Evolutionary conservation across 306 rosid genomes (phyloP), one percentile per base, ranked within the genome.

Genomic region (Rosa persica): DNA sequence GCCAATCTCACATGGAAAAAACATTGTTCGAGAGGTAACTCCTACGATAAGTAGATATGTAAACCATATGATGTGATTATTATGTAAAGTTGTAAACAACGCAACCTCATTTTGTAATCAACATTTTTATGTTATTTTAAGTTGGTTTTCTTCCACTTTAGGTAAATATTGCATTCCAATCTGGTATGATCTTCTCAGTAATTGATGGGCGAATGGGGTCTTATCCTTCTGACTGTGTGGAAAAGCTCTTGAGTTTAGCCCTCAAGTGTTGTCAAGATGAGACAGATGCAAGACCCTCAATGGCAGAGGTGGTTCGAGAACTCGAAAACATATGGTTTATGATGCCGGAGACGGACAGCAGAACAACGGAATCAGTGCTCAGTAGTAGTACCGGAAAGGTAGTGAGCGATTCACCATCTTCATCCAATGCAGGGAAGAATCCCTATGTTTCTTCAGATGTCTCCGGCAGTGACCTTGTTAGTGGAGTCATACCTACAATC

Each of bases 11-110:
- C 97, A 82, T 46, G 98, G 99, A 13, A 96, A 96, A 84, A 96
- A 96, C 81, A 89, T 96, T 79, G 97, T 96, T 73, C 88, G 99
- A 80, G 99, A 96, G 99, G 99, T 96, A 89, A 74, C 66, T 61
- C 40, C 70, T 61, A 10, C 10, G 8, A 74, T 27, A 43, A 40
- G 67, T 58, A 43, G 47, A 43, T 3, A 25, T 19, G 23, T 25
- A 16, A 9, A 43, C 43, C 55, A 34, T 66, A 36, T 17, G 40
- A 62, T 13, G 42, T 64, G 20, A 30, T 30, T 62, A 13, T 15
- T 27, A 30, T 62, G 68, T 22, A 17, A 47, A 43, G 47, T 51
- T 55, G 62, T 58, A 12, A n/a, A 60, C 66, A 60, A 25, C 66
- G 11, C 12, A 62, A 34, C 10, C 34, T 27, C 67, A 61, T 61